Base-by-base conservation (phyloP, 164 flowering plant genomes). In the Vitis riparia region DNA sequence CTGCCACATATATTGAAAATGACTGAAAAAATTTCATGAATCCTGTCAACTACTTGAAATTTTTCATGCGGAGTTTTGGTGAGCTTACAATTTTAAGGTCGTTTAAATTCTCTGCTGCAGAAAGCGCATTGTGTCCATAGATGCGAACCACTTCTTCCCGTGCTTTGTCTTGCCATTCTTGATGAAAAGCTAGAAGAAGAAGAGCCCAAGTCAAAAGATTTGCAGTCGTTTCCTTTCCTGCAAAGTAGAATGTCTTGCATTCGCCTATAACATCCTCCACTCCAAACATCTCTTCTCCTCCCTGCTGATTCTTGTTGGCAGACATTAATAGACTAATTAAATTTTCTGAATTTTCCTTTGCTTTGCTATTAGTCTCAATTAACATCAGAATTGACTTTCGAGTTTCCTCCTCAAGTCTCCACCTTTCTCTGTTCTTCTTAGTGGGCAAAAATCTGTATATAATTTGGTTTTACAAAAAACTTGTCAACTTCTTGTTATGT, bases 221-320 rank as follows among this genome's bases (percentile, higher is more conserved):
- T 11, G 88, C 93, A 50, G 80, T 89, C n/a, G 92, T 91, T 71
- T 89, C 97, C 71, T 88, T 87, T 56, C 90, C 91, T 6, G 90
- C 90, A 65, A 90, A 86, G 83, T 89, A 87, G 68, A 90, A 87
- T 51, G 90, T 87, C 83, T 89, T 87, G 85, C 91, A 89, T 69
- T 90, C 91, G 53, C 86, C 87, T 32, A 86, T 82, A 1, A 91
- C 72, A 48, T 89, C 93, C 9, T 90, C 89, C 6, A 68, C 60
- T 3, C 75, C 75, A 8, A 90, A 55, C 58, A 64, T 77, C 67
- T 86, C 89, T 65, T 80, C 84, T 62, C 69, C 50, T 9, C 75
- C 82, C 55, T 77, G 59, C 57, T 73, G 73, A 50, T 78, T 74
- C 62, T 80, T 83, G 59, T 73, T 75, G 0, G 81, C 27, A 9